Percentiles rank a stretch among this genome's conserved stretches.
Evolutionary conservation across 257 asterid genomes (phyloP).

Genomic region (Coffea canephora): DNA sequence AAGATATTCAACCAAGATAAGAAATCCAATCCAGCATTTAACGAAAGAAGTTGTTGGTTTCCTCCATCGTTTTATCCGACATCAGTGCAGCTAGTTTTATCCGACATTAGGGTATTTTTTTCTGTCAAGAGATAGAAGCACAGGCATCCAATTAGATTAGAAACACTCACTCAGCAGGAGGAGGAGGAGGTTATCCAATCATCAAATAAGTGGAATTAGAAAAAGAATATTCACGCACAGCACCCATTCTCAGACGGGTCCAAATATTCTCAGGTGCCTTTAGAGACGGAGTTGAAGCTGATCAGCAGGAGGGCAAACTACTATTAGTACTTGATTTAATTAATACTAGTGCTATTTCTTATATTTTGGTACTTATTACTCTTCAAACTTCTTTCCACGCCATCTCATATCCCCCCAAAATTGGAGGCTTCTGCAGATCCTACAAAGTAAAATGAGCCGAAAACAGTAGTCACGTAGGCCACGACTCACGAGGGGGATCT

Average conservation of each 20-base stretch:
- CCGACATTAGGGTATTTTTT: too few species aligned
- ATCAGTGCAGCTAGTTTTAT: too few species aligned
- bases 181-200: background rate
- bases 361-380: too few species aligned
- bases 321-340: too few species aligned
- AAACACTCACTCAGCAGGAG: too few species aligned
- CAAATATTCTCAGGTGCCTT: background rate
- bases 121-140: too few species aligned
- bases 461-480: background rate
- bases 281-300: too few species aligned
- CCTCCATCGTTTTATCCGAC: too few species aligned
- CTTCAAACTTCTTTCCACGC: background rate
- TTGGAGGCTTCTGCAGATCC: background rate
- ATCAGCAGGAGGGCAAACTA: background rate
- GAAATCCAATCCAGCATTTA: too few species aligned
- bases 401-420: background rate
- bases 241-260: background rate
- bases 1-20: too few species aligned
- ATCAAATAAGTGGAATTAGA: background rate
- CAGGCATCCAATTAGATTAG: too few species aligned
- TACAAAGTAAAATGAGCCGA: constrained; percentile 3
- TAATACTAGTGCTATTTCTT: background rate
- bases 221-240: background rate
- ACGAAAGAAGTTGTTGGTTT: too few species aligned
- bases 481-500: constrained; percentile 5